Evolutionary conservation across 2,329 filamentous ascomycete genomes (phyloP).

Genomic region (Verruconis gallopava): DNA sequence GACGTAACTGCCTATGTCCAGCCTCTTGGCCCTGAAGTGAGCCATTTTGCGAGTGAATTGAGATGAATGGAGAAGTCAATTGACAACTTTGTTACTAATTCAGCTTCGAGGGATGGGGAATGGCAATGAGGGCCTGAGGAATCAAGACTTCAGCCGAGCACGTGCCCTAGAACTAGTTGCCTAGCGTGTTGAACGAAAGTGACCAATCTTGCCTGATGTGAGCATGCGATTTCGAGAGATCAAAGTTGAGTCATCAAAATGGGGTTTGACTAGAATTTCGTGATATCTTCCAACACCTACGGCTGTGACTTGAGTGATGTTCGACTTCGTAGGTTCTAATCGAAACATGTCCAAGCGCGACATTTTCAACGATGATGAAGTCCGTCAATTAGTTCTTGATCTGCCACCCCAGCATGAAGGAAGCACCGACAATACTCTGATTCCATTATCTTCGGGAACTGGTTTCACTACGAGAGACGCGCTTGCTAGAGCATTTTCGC

Average conservation of each 20-base stretch:
- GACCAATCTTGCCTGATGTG: no score
- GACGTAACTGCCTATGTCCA: conserved; percentile 77
- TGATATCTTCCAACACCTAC: background rate
- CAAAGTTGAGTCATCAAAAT: background rate
- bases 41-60: background rate
- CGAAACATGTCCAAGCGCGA: background rate
- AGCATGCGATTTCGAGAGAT: no score
- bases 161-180: background rate
- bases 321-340: background rate
- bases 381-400: background rate
- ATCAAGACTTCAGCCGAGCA: background rate
- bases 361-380: conserved; percentile 5
- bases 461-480: conserved; percentile 1
- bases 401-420: background rate
- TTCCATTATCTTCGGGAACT: background rate
- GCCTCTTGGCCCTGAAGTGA: conserved; percentile 79
- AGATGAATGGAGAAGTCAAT: background rate
- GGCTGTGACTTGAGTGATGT: background rate
- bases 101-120: no score
- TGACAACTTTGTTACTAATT: no score
- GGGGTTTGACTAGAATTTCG: background rate
- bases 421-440: background rate
- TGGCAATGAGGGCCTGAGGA: background rate
- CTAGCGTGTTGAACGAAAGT: background rate
- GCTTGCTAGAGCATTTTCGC: background rate